Evolutionary conservation across 2,329 filamentous ascomycete species (phyloP).

Genomic region (Penicillium sp.): DNA sequence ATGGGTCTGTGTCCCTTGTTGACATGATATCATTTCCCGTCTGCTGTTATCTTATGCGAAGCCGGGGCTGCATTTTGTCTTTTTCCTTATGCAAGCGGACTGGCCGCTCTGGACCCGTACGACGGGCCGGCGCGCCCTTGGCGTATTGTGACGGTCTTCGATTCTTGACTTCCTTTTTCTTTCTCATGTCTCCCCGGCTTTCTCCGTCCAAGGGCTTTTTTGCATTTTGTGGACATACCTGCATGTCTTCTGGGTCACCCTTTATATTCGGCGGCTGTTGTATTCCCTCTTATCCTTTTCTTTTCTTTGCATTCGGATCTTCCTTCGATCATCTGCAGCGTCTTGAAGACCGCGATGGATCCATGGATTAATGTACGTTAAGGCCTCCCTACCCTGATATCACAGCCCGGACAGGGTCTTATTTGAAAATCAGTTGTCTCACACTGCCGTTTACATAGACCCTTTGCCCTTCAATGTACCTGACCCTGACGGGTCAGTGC

Average conservation of each 20-base stretch:
- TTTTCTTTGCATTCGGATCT: constrained; percentile 36
- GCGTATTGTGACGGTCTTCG: constrained; percentile 32
- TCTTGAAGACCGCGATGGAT: constrained; percentile 33
- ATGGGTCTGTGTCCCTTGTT: constrained; percentile 22
- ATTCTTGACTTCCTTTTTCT: constrained; percentile 14
- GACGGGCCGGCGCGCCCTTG: constrained; percentile 31
- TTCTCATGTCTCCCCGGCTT: constrained; percentile 20
- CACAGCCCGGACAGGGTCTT: constrained; percentile 38
- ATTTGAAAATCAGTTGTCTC: constrained; percentile 45
- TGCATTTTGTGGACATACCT: constrained; percentile 33
- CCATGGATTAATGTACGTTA: constrained; percentile 49
- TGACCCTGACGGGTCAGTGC: constrained; percentile 21
- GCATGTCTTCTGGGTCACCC: constrained; percentile 31
- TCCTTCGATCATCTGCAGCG: constrained; percentile 33
- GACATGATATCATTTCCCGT: constrained; percentile 33
- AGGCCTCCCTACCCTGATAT: constrained; percentile 45
- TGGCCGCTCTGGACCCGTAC: constrained; percentile 30
- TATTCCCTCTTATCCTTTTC: constrained; percentile 23
- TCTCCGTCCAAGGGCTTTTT: constrained; percentile 26
- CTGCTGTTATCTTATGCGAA: constrained; percentile 18
- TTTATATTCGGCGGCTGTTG: constrained; percentile 29
- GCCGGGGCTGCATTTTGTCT: constrained; percentile 26
- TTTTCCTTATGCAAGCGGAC: constrained; percentile 28
- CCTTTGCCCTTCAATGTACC: constrained; percentile 28
- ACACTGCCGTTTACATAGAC: constrained; percentile 44